Percentiles rank a stretch among this genome's conserved stretches.
Evolutionary conservation across 495 filamentous ascomycete species (phyloP).

Genomic region (Penicillium dipodomyicola): DNA sequence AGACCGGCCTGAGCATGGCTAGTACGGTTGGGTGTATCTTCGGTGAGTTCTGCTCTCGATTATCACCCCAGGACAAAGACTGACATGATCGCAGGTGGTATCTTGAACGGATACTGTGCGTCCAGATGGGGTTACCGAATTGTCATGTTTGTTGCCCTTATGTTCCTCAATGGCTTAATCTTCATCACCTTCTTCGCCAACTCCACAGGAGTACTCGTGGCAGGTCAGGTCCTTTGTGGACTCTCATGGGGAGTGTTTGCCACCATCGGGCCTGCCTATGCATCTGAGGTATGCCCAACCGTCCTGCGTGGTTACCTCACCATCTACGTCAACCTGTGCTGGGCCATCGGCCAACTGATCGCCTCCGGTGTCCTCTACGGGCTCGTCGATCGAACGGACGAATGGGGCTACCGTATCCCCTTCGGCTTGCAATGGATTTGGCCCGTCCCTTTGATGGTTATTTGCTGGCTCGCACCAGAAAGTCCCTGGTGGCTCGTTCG

Average conservation of each 20-base stretch:
- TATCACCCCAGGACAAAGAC: neutral
- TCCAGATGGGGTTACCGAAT: conserved; percentile 45
- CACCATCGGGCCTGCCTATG: conserved; percentile 59
- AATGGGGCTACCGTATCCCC: conserved; percentile 52
- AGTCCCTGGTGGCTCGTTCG: conserved; percentile 64
- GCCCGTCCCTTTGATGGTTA: conserved; percentile 56
- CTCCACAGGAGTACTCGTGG: conserved; percentile 40
- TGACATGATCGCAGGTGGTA: conserved; percentile 22
- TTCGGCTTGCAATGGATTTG: conserved; percentile 68
- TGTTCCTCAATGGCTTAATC: conserved; percentile 46
- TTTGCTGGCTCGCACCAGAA: conserved; percentile 58
- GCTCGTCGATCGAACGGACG: conserved; percentile 33
- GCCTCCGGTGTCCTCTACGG: conserved; percentile 53
- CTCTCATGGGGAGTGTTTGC: conserved; percentile 54
- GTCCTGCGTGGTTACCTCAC: conserved; percentile 56
- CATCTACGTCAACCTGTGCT: conserved; percentile 63
- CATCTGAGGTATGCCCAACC: conserved; percentile 60
- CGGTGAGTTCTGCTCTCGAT: conserved; percentile 17
- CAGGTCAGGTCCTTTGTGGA: conserved; percentile 46
- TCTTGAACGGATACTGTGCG: conserved; percentile 47
- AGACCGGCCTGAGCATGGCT: conserved; percentile 36
- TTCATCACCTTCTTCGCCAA: conserved; percentile 55
- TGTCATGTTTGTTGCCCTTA: conserved; percentile 43
- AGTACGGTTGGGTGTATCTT: conserved; percentile 36
- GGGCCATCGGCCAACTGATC: conserved; percentile 63